Base-by-base conservation (phyloP, 257 asterid genomes). In the Schizonepeta tenuifolia region DNA sequence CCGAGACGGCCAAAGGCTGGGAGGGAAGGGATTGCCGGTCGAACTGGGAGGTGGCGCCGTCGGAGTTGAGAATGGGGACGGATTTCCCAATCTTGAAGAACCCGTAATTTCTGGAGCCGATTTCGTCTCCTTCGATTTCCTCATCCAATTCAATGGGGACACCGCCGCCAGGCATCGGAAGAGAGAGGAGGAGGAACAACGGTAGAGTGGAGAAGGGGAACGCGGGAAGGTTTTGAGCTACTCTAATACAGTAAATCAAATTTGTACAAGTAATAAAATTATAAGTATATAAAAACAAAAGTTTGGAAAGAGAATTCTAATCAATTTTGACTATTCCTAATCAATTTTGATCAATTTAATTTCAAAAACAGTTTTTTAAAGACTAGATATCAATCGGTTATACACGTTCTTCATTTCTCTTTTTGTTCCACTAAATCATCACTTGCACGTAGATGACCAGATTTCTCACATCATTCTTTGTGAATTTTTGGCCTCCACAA, bases 1-100 rank as follows among this genome's bases (percentile, higher is more conserved):
- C 83, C 59, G 99, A 88, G 69, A 91, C 83, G 9, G 94, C 96
- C 67, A 94, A 50, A 26, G 99, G 97, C 58, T 75, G 88, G 13
- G 85, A 59, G 1, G 98, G 98, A 57, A 83, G 87, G 69, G 67
- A 67, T 31, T 83, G 61, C 4, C 89, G 71, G 66, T 89, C 93
- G 75, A 86, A 91, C 8, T 70, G 71, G 51, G 80, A 65, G 67
- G 50, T 9, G 43, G 58, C 15, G 40, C 28, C 72, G 28, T 66
- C 76, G 47, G 86, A 67, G 18, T 54, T 60, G 12, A 89, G 63
- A 15, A 89, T 75, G 7, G 96, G 90, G 9, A 94, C 83, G 28
- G 92, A 67, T 20, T 83, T 86, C 9, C 99, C 99, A 10, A 89
- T 64, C 65, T 56, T 75, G 67, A 76, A 50, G 80, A 87, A 94